Base-by-base conservation (phyloP, 441 rosid genomes). In the Euphorbia celastroides region DNA sequence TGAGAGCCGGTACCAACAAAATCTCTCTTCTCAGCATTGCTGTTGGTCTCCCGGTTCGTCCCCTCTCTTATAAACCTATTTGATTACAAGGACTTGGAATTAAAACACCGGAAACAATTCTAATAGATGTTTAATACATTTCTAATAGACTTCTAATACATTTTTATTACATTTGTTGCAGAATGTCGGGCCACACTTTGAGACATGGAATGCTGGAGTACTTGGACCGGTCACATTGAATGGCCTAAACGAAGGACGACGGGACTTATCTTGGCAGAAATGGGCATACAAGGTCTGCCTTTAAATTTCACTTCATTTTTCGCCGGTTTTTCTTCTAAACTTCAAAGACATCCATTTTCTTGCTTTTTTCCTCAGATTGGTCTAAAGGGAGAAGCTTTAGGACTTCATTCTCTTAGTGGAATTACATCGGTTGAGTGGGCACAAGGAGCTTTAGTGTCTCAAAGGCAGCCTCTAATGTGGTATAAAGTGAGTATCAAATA, bases 161-260 rank as follows among this genome's bases (percentile, higher is more conserved):
- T 7, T 36, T 13, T 36, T 36, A 13, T 7, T 36, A 13, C 7
- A 7, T 54, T 68, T 63, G 44, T 42, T 48, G 60, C 85, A 94
- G 99, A 94, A 94, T 74, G 94, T 94, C 31, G 99, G 99, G 68
- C 94, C 93, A 26, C 99, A 92, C 78, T 94, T 83, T 63, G 99
- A 94, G 88, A 90, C 85, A 69, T 94, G 96, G 97, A 94, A 94
- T 71, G 82, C 98, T 61, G 99, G 99, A 69, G 69, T 92, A 73
- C 91, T 94, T 25, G 99, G 99, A 28, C 99, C 99, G 0, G 94
- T 94, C 58, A 72, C 85, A 51, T 64, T 94, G 70, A 84, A 74
- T 19, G 99, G 97, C 72, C 86, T 91, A 56, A 75, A 78, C 58
- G 91, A 81, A 34, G 99, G 99, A 55, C 78, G 88, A 65, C 82